Evolutionary conservation across 2,329 filamentous ascomycete species (phyloP), one percentile per base, ranked within the genome.

Genomic region (Thielaviopsis cerberus): DNA sequence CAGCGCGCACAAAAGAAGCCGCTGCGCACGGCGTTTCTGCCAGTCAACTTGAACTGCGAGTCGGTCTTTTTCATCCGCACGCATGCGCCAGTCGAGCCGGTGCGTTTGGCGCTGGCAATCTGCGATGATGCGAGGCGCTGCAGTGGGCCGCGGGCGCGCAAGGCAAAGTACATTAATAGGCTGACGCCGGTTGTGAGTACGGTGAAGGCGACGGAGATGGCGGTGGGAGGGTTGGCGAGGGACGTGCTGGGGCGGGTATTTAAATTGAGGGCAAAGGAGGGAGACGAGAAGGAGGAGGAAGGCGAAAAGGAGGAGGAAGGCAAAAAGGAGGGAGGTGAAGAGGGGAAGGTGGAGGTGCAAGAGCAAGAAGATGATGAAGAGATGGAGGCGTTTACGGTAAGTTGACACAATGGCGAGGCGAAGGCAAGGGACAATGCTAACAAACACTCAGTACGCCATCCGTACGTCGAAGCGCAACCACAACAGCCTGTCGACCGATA

Each of bases 381-480:
- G 52, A 59, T 63, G 54, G 62, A 64, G 8, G 65, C 65, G 30
- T 68, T 66, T 60, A 73, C 76, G 62, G 76, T 79, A 67, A 67
- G 75, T 68, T 50, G 45, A 1, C 15, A n/a, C 56, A 30, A 5
- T 20, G 13, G 1, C 15, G 25, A 23, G 6, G 34, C 34, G 8
- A 26, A 53, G 6, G 23, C 15, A 1, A 15, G 15, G 8, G 6
- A 2, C 10, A 11, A 45, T 58, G 25, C 51, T 60, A 50, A 61
- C 53, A 48, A 5, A 10, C n/a, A 30, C 54, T 11, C 61, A 91
- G 86, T 92, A 88, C 69, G 87, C 86, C n/a, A 90, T 94, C 63
- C 81, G 87, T 51, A 80, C 84, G n/a, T 85, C 80, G 15, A 80
- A 88, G 61, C 81, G 87, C 58, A 87, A 86, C 65, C 83, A 90